Evolutionary conservation across 768 basidiomycete genomes (phyloP), one percentile per base, ranked within the genome.

Genomic region (Hericium coralloides): DNA sequence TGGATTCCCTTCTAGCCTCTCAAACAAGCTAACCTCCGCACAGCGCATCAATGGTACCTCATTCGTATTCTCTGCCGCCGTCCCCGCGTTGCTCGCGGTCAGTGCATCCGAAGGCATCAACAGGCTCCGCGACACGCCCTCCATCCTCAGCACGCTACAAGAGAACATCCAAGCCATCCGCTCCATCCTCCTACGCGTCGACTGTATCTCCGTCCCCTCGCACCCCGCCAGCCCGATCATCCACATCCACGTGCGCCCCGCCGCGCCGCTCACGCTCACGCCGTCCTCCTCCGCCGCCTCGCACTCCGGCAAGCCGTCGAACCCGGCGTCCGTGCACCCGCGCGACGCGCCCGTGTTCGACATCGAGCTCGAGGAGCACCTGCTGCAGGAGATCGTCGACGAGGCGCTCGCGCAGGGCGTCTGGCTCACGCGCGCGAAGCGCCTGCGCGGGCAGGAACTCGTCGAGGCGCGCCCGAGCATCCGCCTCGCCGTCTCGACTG

Each of bases 21-120:
- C 20, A 26, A 23, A 43, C 25, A 18, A 50, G 47, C 59, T 52
- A 31, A 31, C 54, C 36, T 36, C 38, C 3, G 20, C 52, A 37
- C 65, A 97, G 83, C 93, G 93, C 49, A 97, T 95, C 79, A 98
- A 98, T 68, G 92, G 91, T 15, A 85, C 92, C 3, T 84, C 93
- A 0, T 95, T 92, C 68, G 93, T 99, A 58, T 99, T 93, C 76
- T 97, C 95, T 1, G 97, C 97, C 17, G 85, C 95, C 2, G 84
- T 95, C 75, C 97, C 97, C 0, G 82, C 92, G 2, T 79, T 95
- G 45, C 84, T 98, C 39, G 85, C 92, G 18, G 93, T 93, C 60
- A 83, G 87, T 62, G 91, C 85, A 2, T 94, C 91, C 0, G 87
- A 92, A 64, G 92, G 85, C 6, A 89, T 98, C 70, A 81, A 83